Evolutionary conservation across 2,329 filamentous ascomycete species (phyloP).

Genomic region (Dactylellina sp.): DNA sequence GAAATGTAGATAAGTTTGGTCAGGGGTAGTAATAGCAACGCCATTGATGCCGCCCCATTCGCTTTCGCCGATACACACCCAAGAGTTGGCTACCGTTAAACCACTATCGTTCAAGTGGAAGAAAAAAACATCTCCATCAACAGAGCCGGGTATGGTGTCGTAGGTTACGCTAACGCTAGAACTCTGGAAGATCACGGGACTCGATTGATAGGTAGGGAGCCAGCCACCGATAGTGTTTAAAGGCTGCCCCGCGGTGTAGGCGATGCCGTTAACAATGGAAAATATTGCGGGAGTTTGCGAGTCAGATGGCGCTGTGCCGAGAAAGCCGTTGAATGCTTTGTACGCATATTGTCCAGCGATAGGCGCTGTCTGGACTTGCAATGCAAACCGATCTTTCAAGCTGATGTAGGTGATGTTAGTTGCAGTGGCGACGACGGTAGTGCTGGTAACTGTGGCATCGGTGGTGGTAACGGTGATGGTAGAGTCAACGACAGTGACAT

Average conservation of each 20-base stretch:
- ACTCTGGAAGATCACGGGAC: conserved; percentile 6
- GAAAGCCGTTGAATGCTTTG: background rate
- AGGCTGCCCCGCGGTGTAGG: background rate
- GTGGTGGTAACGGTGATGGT: conserved; percentile 10
- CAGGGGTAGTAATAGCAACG: background rate
- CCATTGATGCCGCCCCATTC: conserved; percentile 3
- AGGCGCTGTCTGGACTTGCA: conserved; percentile 9
- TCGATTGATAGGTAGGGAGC: background rate
- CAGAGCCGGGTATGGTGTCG: background rate
- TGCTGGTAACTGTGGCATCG: conserved; percentile 1
- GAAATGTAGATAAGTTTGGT: background rate
- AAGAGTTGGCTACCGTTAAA: background rate
- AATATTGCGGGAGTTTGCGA: conserved; percentile 1
- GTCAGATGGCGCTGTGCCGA: background rate
- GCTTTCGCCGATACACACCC: background rate
- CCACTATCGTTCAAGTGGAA: conserved; percentile 3
- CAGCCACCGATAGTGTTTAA: background rate
- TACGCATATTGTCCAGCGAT: background rate
- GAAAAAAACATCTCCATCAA: background rate
- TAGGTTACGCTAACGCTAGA: background rate
- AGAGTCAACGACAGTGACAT: conserved; percentile 5
- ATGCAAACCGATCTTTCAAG: background rate
- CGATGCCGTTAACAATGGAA: background rate
- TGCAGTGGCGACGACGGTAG: conserved; percentile 11
- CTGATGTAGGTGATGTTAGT: conserved; percentile 10